Percentiles rank a stretch among this genome's conserved stretches.
Evolutionary conservation across 2,329 filamentous ascomycete species (phyloP).

Genomic region (Colletotrichum tanaceti): DNA sequence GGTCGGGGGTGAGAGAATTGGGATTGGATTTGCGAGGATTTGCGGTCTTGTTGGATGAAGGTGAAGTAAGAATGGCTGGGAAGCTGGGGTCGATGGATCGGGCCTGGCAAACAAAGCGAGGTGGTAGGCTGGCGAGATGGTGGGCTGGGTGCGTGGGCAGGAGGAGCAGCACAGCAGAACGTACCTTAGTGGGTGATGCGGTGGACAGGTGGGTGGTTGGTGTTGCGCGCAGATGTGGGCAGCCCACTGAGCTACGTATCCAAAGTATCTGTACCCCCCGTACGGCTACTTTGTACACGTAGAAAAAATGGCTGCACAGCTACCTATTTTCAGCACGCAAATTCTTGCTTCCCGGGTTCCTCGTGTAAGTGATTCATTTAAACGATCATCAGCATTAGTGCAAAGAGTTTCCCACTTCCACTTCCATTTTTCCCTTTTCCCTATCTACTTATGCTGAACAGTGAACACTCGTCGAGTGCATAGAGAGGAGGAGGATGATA

Average conservation of each 20-base stretch:
- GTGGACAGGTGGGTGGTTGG: slow-evolving; percentile 35
- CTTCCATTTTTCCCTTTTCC: background rate
- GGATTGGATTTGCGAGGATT: slow-evolving; percentile 34
- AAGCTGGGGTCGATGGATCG: slow-evolving; percentile 40
- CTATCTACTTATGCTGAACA: background rate
- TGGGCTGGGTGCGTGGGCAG: slow-evolving; percentile 37
- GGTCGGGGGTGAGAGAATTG: slow-evolving; percentile 29
- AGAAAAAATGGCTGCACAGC: background rate
- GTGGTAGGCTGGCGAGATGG: slow-evolving; percentile 25
- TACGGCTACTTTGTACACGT: background rate
- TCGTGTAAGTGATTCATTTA: background rate
- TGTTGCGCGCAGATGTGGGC: slow-evolving; percentile 30
- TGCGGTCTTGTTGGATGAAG: slow-evolving; percentile 34
- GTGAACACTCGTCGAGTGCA: background rate
- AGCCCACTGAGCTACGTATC: slow-evolving; percentile 34
- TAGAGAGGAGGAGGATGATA: background rate
- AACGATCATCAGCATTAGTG: background rate
- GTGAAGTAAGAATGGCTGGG: slow-evolving; percentile 40
- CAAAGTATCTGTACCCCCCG: too few relatives aligned
- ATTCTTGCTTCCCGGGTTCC: too few relatives aligned
- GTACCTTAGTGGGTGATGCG: slow-evolving; percentile 28
- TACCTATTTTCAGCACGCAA: slow-evolving; percentile 8
- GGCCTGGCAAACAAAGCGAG: slow-evolving; percentile 39
- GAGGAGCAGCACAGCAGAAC: slow-evolving; percentile 26
- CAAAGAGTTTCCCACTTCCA: too few relatives aligned